These are phyloP conservation scores for Saitozyma podzolica DNA, from an alignment of 768 basidiomycete genomes.

Conservation along the genomic window DNA sequence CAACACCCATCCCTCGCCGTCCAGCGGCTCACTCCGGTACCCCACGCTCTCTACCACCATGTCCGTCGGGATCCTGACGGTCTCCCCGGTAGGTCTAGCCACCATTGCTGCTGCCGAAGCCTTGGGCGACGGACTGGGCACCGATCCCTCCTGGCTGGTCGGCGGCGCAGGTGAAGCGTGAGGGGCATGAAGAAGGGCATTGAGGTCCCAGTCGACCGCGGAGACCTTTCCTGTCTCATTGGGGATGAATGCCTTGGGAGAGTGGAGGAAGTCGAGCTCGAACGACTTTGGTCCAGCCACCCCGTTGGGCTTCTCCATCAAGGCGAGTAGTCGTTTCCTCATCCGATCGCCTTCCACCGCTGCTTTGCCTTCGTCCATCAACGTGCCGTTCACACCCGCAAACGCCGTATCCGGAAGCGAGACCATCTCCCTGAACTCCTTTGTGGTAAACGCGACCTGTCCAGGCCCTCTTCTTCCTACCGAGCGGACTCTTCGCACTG, in stretches of 20 bases:
- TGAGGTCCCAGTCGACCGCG: slow-evolving; percentile 44
- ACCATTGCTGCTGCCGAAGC: slow-evolving; percentile 5
- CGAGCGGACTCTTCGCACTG: slow-evolving; percentile 75
- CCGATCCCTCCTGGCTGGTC: slow-evolving; percentile 49
- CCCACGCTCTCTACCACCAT: slow-evolving; percentile 86
- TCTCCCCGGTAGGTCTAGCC: slow-evolving; percentile 61
- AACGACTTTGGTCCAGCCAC: slow-evolving; percentile 29
- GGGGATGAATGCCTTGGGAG: slow-evolving; percentile 34
- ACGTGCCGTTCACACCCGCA: slow-evolving; percentile 31
- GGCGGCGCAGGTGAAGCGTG: slow-evolving; percentile 16
- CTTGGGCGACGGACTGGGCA: not conserved
- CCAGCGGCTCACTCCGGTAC: slow-evolving; percentile 68
- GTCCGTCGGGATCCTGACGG: slow-evolving; percentile 63
- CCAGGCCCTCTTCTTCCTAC: slow-evolving; percentile 82
- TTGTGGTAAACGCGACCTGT: slow-evolving; percentile 86
- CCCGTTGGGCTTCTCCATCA: slow-evolving; percentile 47
- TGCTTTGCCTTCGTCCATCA: slow-evolving; percentile 40
- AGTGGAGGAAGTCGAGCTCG: slow-evolving; percentile 46
- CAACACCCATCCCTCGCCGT: slow-evolving; percentile 33
- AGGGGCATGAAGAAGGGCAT: slow-evolving; percentile 35
- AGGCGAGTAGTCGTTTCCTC: slow-evolving; percentile 52
- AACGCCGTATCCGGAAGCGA: slow-evolving; percentile 64
- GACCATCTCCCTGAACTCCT: slow-evolving; percentile 85
- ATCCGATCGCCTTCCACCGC: slow-evolving; percentile 49
- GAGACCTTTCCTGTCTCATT: slow-evolving; percentile 9